Percentiles rank a stretch among this genome's conserved stretches.
phyloP scores from a whole-genome alignment of 108 stramenopile genomes.

The Poteriospumella lacustris region DNA sequence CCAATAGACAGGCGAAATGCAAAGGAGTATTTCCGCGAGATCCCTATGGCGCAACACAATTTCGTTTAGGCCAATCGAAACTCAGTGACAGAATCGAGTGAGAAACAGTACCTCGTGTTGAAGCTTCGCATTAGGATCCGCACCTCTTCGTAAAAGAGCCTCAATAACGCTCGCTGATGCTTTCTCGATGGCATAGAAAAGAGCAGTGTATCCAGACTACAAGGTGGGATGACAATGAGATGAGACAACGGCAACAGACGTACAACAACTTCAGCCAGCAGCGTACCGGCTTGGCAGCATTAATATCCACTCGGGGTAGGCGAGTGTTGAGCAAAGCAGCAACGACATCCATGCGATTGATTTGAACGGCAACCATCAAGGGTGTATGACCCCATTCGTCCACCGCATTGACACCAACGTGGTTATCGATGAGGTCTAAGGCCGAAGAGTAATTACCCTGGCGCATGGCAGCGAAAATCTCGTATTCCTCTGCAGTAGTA shows the following conservation, averaged over 20 bases:
- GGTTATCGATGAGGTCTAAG: constrained; percentile 3
- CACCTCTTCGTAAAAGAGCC: constrained; percentile 18
- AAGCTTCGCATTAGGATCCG: constrained; percentile 12
- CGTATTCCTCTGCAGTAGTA: background rate
- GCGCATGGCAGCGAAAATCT: background rate
- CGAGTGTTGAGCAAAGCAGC: constrained; percentile 18
- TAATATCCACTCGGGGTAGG: constrained; percentile 15
- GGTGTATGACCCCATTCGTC: constrained; percentile 26
- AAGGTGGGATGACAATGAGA: background rate
- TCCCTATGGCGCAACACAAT: constrained; percentile 11
- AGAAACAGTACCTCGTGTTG: background rate
- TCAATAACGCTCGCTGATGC: background rate
- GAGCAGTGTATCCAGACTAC: constrained; percentile 22
- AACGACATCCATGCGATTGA: background rate
- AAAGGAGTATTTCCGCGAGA: constrained; percentile 26
- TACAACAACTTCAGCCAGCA: background rate
- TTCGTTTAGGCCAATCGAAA: no score
- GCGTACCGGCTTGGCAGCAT: constrained; percentile 16
- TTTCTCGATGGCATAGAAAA: constrained; percentile 27
- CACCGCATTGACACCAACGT: constrained; percentile 19
- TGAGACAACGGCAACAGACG: background rate
- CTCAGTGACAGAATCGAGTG: background rate
- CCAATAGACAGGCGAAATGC: constrained; percentile 25
- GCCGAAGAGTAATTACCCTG: background rate
- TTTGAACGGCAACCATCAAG: constrained; percentile 11